Percentiles rank a stretch among this genome's conserved stretches.
Evolutionary conservation across 306 rosid genomes (phyloP).

Genomic region (Alnus glutinosa): DNA sequence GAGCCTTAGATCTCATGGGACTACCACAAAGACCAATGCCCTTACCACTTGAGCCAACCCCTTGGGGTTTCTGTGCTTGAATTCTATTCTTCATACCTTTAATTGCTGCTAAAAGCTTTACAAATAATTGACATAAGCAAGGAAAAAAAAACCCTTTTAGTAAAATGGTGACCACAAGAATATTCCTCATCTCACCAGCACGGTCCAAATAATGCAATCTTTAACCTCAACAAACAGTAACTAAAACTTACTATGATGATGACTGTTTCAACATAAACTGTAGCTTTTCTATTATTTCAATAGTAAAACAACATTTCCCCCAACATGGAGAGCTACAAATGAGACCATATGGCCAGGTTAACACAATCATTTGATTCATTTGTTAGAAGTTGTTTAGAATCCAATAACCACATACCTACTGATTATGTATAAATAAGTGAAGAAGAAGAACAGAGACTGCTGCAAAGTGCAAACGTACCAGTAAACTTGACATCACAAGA

Average conservation of each 20-base stretch:
- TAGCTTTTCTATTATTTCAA: not conserved
- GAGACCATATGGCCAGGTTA: not conserved
- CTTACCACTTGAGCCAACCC: too few species aligned
- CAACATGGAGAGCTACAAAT: not conserved
- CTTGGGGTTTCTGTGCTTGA: not conserved
- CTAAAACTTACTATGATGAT: not conserved
- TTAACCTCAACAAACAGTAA: constrained; percentile 8
- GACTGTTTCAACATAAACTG: not conserved
- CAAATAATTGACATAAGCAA: not conserved
- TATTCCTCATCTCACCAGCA: not conserved
- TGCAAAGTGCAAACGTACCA: constrained; percentile 40
- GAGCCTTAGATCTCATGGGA: too few species aligned
- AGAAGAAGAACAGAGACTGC: constrained; percentile 1
- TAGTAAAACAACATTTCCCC: not conserved
- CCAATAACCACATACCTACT: not conserved
- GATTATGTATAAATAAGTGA: not conserved
- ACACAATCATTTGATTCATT: not conserved
- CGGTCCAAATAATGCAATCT: constrained; percentile 1
- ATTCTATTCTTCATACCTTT: not conserved
- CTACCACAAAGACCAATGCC: too few species aligned
- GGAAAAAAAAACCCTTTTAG: not conserved
- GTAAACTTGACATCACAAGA: constrained; percentile 70
- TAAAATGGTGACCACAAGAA: not conserved
- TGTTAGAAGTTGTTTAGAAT: not conserved
- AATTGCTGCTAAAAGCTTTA: not conserved